These are phyloP conservation scores for Aspergillus baeticus DNA, from an alignment of 495 filamentous ascomycete species.

Conservation along the genomic window DNA sequence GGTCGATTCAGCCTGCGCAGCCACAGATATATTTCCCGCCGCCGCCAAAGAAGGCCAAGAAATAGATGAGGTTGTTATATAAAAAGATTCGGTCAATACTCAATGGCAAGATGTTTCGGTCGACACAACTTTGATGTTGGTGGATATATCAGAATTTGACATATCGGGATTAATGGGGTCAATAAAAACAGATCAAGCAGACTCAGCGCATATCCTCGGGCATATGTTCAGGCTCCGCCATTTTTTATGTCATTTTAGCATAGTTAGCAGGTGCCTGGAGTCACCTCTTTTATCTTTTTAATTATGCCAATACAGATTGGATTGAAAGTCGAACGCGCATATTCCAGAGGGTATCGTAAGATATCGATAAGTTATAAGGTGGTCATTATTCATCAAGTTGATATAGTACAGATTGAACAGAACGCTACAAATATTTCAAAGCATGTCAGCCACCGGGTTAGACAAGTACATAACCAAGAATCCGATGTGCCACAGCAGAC, in stretches of 20 bases:
- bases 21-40: constrained; percentile 44
- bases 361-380: background rate
- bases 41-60: constrained; percentile 43
- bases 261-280: background rate
- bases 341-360: background rate
- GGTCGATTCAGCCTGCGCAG: constrained; percentile 15
- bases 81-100: no score
- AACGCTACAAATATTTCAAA: no score
- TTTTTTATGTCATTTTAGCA: constrained; percentile 14
- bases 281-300: constrained; percentile 2
- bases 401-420: background rate
- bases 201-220: background rate
- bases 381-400: constrained; percentile 1
- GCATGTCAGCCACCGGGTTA: no score
- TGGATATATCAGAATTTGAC: background rate
- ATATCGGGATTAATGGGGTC: background rate
- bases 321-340: no score
- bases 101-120: no score
- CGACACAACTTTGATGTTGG: background rate
- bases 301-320: background rate
- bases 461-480: no score
- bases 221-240: background rate
- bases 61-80: constrained; percentile 8
- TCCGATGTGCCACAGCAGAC: no score
- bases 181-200: no score